These are phyloP conservation scores for Pyrus betulifolia DNA, from an alignment of 306 rosid species.

Conservation along the genomic window DNA sequence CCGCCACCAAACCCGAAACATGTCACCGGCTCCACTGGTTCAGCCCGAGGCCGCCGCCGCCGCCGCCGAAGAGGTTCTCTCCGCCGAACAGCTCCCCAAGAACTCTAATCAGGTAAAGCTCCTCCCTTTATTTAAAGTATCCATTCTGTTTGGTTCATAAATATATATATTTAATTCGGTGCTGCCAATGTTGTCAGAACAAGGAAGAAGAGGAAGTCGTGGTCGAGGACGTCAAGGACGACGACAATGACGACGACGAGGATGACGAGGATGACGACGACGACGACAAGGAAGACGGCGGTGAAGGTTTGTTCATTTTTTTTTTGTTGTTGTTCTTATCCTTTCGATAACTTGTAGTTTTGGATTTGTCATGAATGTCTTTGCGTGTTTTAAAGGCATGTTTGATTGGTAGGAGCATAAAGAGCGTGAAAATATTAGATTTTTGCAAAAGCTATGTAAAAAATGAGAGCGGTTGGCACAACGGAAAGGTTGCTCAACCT, in stretches of 20 bases:
- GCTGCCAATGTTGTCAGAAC: constrained; percentile 19
- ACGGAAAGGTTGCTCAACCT: no score
- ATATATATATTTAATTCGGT: neutral
- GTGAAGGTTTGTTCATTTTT: constrained; percentile 30
- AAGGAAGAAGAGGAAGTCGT: constrained; percentile 43
- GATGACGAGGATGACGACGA: constrained; percentile 34
- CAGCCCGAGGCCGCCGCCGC: constrained; percentile 33
- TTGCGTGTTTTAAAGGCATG: neutral
- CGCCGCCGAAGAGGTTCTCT: neutral
- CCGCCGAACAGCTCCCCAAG: constrained; percentile 32
- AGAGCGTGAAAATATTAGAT: neutral
- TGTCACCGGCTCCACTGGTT: constrained; percentile 76
- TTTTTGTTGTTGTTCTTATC: neutral
- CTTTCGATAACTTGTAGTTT: neutral
- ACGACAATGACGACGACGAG: constrained; percentile 33
- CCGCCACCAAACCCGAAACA: neutral
- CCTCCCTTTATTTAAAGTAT: neutral
- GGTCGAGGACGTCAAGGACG: constrained; percentile 74
- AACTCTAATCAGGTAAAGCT: constrained; percentile 34
- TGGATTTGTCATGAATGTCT: neutral
- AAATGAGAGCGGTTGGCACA: neutral
- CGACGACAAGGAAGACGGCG: constrained; percentile 53
- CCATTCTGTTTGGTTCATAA: neutral
- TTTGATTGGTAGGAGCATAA: neutral
- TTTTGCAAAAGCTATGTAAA: neutral